phyloP scores from a whole-genome alignment of 306 rosid species.

The Clitoria ternatea region DNA sequence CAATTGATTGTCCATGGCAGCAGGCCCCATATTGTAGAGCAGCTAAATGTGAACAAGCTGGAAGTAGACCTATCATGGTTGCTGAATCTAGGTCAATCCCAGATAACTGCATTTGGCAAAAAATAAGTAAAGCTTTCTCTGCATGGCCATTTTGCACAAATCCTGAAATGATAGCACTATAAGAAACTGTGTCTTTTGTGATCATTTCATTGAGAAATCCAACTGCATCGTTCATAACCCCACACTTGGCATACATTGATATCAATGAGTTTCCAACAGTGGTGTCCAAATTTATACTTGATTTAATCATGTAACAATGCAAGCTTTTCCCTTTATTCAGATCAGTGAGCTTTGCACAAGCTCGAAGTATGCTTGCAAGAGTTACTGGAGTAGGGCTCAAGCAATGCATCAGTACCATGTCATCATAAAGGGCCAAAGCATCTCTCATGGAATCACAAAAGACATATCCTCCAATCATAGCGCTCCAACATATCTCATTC shows the following conservation, averaged over 20 bases:
- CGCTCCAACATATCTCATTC: conserved; percentile 48
- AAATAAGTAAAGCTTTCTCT: conserved; percentile 47
- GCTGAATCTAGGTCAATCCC: conserved; percentile 42
- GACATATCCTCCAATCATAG: conserved; percentile 54
- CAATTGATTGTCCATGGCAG: conserved; percentile 47
- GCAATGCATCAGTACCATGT: conserved; percentile 28
- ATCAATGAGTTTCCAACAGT: conserved; percentile 44
- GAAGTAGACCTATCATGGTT: conserved; percentile 52
- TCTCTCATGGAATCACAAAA: conserved; percentile 37
- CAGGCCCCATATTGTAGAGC: conserved; percentile 58
- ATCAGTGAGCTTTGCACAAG: conserved; percentile 47
- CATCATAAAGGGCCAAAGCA: conserved; percentile 43
- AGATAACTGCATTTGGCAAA: conserved; percentile 50
- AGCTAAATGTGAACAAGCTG: conserved; percentile 71
- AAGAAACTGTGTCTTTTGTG: conserved; percentile 48
- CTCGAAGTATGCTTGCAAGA: conserved; percentile 42
- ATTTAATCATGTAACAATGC: conserved; percentile 35
- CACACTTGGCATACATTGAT: conserved; percentile 51
- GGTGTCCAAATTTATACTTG: conserved; percentile 33
- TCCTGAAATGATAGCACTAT: conserved; percentile 59
- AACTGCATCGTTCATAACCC: conserved; percentile 34
- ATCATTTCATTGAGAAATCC: conserved; percentile 31
- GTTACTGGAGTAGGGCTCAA: conserved; percentile 37
- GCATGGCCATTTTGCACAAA: conserved; percentile 68
- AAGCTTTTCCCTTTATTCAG: conserved; percentile 32